These are phyloP conservation scores for Mycena sanguinolenta DNA, from an alignment of 768 basidiomycete species.

Conservation along the genomic window DNA sequence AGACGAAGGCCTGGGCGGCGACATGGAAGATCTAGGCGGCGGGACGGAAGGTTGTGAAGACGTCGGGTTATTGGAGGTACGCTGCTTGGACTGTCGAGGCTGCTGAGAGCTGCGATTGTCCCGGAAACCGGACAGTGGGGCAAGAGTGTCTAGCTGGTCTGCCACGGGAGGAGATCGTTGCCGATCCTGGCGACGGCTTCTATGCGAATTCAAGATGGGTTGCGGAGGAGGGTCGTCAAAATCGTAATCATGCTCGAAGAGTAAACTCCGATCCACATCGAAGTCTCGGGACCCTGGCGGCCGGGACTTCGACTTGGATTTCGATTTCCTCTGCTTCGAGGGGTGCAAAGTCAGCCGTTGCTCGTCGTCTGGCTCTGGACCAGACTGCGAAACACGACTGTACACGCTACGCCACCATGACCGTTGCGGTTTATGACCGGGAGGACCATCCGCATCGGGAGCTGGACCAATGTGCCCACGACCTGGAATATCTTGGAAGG, in stretches of 20 bases:
- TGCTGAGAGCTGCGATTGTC: slow-evolving; percentile 36
- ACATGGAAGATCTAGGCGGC: slow-evolving; percentile 3
- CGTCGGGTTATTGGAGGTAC: slow-evolving; percentile 9
- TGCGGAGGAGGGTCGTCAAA: slow-evolving; percentile 58
- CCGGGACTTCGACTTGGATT: slow-evolving; percentile 30
- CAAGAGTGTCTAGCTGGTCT: slow-evolving; percentile 35
- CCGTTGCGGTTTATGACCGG: slow-evolving; percentile 47
- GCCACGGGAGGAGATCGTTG: slow-evolving; percentile 2
- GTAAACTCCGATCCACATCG: slow-evolving; percentile 35
- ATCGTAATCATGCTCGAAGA: slow-evolving; percentile 43
- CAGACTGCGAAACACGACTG: slow-evolving; percentile 62
- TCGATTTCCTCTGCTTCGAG: slow-evolving; percentile 33
- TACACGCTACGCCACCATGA: slow-evolving; percentile 75
- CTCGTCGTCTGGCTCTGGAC: slow-evolving; percentile 47
- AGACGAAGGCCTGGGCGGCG: neutral
- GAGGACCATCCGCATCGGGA: slow-evolving; percentile 34
- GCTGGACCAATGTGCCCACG: slow-evolving; percentile 39
- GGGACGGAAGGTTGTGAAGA: slow-evolving; percentile 2
- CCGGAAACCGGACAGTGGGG: slow-evolving; percentile 36
- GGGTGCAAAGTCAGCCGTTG: slow-evolving; percentile 29
- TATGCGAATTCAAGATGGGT: slow-evolving; percentile 41
- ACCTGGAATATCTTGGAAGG: slow-evolving; percentile 36
- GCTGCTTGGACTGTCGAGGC: slow-evolving; percentile 21
- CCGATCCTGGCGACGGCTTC: slow-evolving; percentile 28
- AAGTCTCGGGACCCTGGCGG: slow-evolving; percentile 32